A percentile compares a stretch with the other conserved stretches of the same genome.
phyloP scores from a whole-genome alignment of 345 rosid species.

The Populus alba region DNA sequence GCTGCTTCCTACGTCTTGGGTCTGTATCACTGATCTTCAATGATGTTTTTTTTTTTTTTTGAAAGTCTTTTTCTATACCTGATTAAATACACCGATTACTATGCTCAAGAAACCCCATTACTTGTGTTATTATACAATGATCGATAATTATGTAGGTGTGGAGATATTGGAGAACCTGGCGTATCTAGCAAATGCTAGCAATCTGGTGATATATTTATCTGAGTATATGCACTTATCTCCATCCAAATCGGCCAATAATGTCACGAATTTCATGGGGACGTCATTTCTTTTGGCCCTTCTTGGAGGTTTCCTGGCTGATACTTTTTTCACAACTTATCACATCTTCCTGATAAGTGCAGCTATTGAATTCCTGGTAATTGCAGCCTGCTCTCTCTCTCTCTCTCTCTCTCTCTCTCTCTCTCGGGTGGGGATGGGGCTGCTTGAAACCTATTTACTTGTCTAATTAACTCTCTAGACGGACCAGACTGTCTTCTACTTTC shows the following conservation, averaged over 20 bases:
- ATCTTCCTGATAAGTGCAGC: conserved; percentile 65
- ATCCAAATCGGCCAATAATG: conserved; percentile 63
- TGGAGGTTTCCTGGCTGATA: conserved; percentile 80
- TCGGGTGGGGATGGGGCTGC: too few species aligned
- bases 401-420: not conserved
- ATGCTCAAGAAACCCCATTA: too few species aligned
- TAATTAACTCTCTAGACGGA: too few species aligned
- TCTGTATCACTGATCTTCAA: conserved; percentile 11
- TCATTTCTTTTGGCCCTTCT: conserved; percentile 77
- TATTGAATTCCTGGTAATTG: conserved; percentile 60
- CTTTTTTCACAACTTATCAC: conserved; percentile 58
- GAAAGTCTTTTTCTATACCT: not conserved
- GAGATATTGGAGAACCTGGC: conserved; percentile 93
- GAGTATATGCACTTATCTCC: conserved; percentile 70
- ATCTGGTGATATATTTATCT: conserved; percentile 58
- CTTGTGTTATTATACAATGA: not conserved
- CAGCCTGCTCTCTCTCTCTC: not conserved
- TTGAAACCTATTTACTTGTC: too few species aligned
- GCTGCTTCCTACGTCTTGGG: conserved; percentile 72
- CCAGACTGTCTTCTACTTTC: too few species aligned
- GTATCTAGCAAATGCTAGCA: conserved; percentile 77
- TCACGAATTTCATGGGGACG: conserved; percentile 86
- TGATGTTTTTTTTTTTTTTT: not conserved
- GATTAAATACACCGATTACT: too few species aligned
- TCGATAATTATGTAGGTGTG: conserved; percentile 42